phyloP scores from a whole-genome alignment of 2,329 filamentous ascomycete species.

The Xylaria sp. region DNA sequence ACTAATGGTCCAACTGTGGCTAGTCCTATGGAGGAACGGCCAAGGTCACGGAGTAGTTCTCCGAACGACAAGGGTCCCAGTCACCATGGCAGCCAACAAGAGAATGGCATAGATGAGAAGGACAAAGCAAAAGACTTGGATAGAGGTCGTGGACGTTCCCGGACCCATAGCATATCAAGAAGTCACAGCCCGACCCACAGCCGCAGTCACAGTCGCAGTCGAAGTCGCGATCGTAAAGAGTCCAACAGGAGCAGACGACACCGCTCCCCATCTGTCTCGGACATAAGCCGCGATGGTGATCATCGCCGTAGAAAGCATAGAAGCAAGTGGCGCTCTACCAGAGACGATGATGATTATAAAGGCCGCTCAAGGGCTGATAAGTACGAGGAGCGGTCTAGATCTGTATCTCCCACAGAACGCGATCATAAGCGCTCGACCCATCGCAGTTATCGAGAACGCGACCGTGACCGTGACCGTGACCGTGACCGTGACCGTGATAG shows the following conservation, averaged over 20 bases:
- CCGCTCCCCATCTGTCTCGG: constrained; percentile 62
- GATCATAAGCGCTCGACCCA: constrained; percentile 60
- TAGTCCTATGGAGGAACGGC: constrained; percentile 51
- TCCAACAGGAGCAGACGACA: constrained; percentile 64
- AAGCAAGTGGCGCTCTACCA: constrained; percentile 56
- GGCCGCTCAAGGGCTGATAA: constrained; percentile 55
- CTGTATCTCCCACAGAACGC: constrained; percentile 67
- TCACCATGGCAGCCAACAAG: constrained; percentile 53
- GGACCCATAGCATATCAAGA: constrained; percentile 49
- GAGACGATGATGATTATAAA: constrained; percentile 60
- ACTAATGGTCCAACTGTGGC: constrained; percentile 49
- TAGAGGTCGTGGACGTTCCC: constrained; percentile 48
- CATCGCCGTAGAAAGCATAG: constrained; percentile 64
- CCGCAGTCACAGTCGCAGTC: constrained; percentile 57
- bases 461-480: constrained; percentile 52
- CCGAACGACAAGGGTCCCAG: constrained; percentile 52
- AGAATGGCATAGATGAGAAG: constrained; percentile 48
- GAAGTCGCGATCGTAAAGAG: constrained; percentile 59
- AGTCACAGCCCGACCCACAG: constrained; percentile 53
- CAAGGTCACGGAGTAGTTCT: constrained; percentile 62
- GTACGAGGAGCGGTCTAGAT: constrained; percentile 68
- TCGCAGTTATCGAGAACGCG: constrained; percentile 58
- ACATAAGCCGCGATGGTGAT: constrained; percentile 61
- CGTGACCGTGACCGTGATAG: constrained; percentile 57
- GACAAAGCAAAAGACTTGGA: constrained; percentile 45